Evolutionary conservation across 148 eudicot genomes (phyloP).

Genomic region (Rhododendron mucronatum): DNA sequence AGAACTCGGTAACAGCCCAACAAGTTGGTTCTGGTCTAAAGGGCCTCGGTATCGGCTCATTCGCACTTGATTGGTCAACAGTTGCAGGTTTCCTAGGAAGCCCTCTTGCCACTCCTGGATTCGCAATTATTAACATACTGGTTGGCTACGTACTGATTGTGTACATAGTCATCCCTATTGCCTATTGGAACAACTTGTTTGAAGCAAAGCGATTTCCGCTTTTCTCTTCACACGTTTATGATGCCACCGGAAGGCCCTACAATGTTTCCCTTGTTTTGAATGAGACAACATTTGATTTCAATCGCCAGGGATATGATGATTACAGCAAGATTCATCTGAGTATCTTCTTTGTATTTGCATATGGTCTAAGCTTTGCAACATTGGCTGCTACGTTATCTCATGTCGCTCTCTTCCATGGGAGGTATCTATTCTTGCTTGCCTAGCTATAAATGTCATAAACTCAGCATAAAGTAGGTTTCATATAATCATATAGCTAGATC

Average conservation of each 20-base stretch:
- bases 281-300: conserved; percentile 28
- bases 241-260: conserved; percentile 25
- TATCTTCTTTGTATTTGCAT: conserved; percentile 27
- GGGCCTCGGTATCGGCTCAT: conserved; percentile 44
- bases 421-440: conserved; percentile 13
- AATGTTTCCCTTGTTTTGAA: conserved; percentile 25
- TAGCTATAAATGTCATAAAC: neutral
- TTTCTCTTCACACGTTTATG: conserved; percentile 33
- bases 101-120: conserved; percentile 47
- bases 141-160: conserved; percentile 31
- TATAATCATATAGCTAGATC: neutral
- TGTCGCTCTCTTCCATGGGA: conserved; percentile 48
- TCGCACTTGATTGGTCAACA: conserved; percentile 47
- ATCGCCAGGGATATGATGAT: conserved; percentile 24
- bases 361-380: conserved; percentile 42
- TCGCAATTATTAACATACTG: conserved; percentile 33
- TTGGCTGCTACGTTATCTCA: conserved; percentile 45
- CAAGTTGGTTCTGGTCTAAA: conserved; percentile 40
- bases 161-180: conserved; percentile 29
- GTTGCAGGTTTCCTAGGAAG: conserved; percentile 43
- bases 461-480: neutral
- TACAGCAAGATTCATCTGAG: conserved; percentile 40
- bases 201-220: conserved; percentile 37
- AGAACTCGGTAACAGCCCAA: conserved; percentile 40
- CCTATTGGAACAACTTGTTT: conserved; percentile 34